A percentile compares a stretch with the other conserved stretches of the same genome.
phyloP scores from a whole-genome alignment of 1,139 yeast genomes.

The Yamadazyma spencermartinsiae region DNA sequence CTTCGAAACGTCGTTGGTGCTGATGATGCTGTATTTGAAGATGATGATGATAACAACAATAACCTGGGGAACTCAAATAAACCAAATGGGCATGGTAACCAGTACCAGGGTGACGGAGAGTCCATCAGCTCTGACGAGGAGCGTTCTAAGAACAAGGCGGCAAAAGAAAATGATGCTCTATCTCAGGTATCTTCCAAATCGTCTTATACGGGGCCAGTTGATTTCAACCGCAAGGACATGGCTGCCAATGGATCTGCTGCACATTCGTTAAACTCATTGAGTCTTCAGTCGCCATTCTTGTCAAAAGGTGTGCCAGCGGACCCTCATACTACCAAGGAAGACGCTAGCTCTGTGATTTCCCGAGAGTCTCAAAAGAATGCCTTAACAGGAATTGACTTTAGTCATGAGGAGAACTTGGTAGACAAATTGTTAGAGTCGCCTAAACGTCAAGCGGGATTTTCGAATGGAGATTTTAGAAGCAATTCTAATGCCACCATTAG shows the following conservation, averaged over 20 bases:
- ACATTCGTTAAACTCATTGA: slow-evolving; percentile 17
- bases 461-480: slow-evolving; percentile 7
- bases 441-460: slow-evolving; percentile 7
- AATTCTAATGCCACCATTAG: slow-evolving; percentile 14
- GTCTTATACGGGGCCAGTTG: slow-evolving; percentile 9
- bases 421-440: slow-evolving; percentile 17
- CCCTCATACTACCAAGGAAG: slow-evolving; percentile 59
- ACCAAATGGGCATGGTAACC: not conserved
- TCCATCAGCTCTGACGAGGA: not conserved
- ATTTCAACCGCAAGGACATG: slow-evolving; percentile 3
- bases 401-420: slow-evolving; percentile 12
- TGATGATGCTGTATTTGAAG: not conserved
- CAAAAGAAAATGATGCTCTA: not conserved
- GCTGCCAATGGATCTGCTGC: slow-evolving; percentile 5
- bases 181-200: slow-evolving; percentile 23
- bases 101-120: not conserved
- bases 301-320: slow-evolving; percentile 56
- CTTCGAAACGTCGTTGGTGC: not conserved
- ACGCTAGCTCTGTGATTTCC: slow-evolving; percentile 45
- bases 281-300: slow-evolving; percentile 39
- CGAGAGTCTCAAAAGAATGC: slow-evolving; percentile 26
- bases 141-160: not conserved
- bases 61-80: not conserved
- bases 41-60: not conserved
- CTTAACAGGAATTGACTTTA: slow-evolving; percentile 10